Conservation (phyloP, 2,329 filamentous ascomycete species). For the Cladophialophora exuberans region DNA sequence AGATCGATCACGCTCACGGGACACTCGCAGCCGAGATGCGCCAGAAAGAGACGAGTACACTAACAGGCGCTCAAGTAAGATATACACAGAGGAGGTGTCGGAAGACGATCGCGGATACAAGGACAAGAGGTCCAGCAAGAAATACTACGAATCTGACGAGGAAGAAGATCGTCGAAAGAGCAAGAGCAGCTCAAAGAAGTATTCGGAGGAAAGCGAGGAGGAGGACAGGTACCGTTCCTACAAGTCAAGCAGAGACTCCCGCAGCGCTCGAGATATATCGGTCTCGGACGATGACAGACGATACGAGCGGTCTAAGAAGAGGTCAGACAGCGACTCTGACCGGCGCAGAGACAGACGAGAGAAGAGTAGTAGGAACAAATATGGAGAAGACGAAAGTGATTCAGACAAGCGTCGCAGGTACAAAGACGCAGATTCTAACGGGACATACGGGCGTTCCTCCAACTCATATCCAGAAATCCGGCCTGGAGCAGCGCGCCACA, state of each 20-base stretch:
- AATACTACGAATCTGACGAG: constrained; percentile 38
- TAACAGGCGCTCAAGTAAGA: constrained; percentile 23
- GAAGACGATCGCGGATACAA: constrained; percentile 27
- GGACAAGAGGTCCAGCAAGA: constrained; percentile 27
- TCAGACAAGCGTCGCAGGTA: constrained; percentile 18
- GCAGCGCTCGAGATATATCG: constrained; percentile 18
- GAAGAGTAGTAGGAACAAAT: constrained; percentile 18
- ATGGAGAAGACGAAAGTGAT: constrained; percentile 20
- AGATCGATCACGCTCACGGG: constrained; percentile 47
- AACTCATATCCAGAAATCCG: constrained; percentile 14
- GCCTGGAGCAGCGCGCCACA: constrained; percentile 22
- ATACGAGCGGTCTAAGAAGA: constrained; percentile 21
- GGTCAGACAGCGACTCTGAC: constrained; percentile 27
- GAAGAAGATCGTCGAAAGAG: constrained; percentile 35
- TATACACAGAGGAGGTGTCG: constrained; percentile 37
- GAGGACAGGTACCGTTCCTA: constrained; percentile 26
- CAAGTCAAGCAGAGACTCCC: constrained; percentile 15
- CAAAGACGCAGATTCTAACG: not conserved
- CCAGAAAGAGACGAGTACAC: constrained; percentile 34
- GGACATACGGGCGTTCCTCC: constrained; percentile 10
- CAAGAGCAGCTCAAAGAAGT: constrained; percentile 35
- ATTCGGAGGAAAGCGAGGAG: constrained; percentile 29
- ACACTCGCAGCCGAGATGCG: constrained; percentile 41
- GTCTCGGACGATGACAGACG: constrained; percentile 27
- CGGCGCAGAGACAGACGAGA: constrained; percentile 13